phyloP scores from a whole-genome alignment of 129 eudicot species.

The Erigeron canadensis region DNA sequence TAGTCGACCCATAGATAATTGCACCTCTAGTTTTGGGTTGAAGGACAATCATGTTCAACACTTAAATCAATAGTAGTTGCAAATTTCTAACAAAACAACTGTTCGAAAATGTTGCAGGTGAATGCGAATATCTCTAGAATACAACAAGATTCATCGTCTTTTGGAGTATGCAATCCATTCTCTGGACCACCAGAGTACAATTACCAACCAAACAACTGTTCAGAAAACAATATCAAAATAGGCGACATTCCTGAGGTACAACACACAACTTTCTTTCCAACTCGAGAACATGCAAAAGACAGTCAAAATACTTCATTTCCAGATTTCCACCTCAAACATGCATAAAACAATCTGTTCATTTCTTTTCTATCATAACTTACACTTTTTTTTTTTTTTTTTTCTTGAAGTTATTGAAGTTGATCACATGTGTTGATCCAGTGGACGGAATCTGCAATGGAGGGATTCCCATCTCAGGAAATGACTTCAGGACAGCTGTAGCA shows the following conservation, averaged over 20 bases:
- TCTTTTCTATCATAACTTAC: neutral
- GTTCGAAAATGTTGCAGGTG: conserved; percentile 48
- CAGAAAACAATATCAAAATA: conserved; percentile 53
- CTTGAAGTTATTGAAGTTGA: conserved; percentile 47
- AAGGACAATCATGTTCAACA: too few species aligned
- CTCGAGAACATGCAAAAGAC: too few species aligned
- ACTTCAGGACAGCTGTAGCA: conserved; percentile 45
- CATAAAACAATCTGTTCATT: neutral
- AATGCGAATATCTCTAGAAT: conserved; percentile 54
- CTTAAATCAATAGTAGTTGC: neutral
- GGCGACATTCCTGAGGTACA: conserved; percentile 82
- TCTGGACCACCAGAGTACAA: conserved; percentile 68
- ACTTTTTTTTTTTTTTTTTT: conserved; percentile 22
- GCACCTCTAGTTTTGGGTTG: neutral
- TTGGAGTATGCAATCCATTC: conserved; percentile 88
- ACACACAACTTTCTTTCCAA: neutral
- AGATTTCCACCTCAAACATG: too few species aligned
- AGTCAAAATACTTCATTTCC: too few species aligned
- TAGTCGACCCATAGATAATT: neutral
- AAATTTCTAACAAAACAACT: conserved; percentile 4
- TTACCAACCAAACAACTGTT: conserved; percentile 67
- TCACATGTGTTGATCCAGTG: conserved; percentile 54
- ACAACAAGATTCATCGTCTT: conserved; percentile 45
- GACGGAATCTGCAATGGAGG: conserved; percentile 60
- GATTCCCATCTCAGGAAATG: conserved; percentile 45